A percentile compares a stretch with the other conserved stretches of the same genome.
Conservation (phyloP, 1,284 basidiomycete genomes). For the Ganoderma lucidum region DNA sequence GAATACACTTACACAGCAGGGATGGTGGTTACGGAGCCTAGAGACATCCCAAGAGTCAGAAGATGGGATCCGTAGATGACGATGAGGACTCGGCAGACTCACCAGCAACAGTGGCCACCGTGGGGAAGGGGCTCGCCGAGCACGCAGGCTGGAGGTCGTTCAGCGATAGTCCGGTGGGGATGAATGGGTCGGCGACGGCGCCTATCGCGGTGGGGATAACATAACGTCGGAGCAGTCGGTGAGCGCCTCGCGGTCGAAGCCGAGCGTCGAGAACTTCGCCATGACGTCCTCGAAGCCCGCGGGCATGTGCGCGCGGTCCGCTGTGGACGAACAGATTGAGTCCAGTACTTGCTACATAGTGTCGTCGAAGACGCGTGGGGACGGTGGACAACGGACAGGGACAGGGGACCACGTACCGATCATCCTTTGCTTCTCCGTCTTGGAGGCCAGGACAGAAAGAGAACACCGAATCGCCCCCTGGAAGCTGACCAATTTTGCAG, state of each 20-base stretch:
- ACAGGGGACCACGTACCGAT: slow-evolving; percentile 31
- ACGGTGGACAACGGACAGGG: too few relatives aligned
- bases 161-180: slow-evolving; percentile 28
- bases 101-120: slow-evolving; percentile 25
- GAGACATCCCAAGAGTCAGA: neutral
- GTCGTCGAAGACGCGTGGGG: too few relatives aligned
- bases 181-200: slow-evolving; percentile 36
- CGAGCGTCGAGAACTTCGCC: slow-evolving; percentile 41
- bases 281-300: slow-evolving; percentile 37
- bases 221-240: slow-evolving; percentile 44
- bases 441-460: too few relatives aligned
- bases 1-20: slow-evolving; percentile 18
- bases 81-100: neutral
- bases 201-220: slow-evolving; percentile 41
- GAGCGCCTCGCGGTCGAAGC: slow-evolving; percentile 38
- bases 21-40: slow-evolving; percentile 25
- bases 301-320: slow-evolving; percentile 40
- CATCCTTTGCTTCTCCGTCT: slow-evolving; percentile 38
- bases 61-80: neutral
- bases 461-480: too few relatives aligned
- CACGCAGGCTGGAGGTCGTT: slow-evolving; percentile 29
- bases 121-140: slow-evolving; percentile 27
- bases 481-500: too few relatives aligned
- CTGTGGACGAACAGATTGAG: slow-evolving; percentile 14
- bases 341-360: too few relatives aligned